Conservation (phyloP, 345 rosid species). For the Sisymbrium irio region DNA sequence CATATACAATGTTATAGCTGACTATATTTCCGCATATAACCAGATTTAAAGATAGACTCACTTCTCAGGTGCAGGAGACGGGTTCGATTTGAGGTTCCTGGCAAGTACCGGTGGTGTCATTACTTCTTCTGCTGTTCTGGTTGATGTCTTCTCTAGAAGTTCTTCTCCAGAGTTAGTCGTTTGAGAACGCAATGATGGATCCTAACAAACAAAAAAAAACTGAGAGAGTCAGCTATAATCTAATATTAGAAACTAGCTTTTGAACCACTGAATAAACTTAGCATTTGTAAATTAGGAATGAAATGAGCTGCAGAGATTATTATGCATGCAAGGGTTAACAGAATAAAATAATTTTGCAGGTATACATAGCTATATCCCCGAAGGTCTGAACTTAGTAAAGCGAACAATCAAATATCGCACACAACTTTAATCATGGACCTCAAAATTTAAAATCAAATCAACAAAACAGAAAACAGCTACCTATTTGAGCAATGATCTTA, state of each 20-base stretch:
- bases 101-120: conserved; percentile 66
- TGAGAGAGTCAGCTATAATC: conserved; percentile 21
- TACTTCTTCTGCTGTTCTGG: conserved; percentile 59
- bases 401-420: background rate
- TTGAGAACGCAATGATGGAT: conserved; percentile 51
- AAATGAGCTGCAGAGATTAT: background rate
- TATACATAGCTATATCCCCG: background rate
- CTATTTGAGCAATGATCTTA: background rate
- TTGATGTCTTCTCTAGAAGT: conserved; percentile 43
- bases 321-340: background rate
- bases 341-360: background rate
- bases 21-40: background rate
- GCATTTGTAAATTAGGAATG: background rate
- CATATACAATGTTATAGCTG: background rate
- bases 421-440: background rate
- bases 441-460: conserved; percentile 3
- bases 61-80: conserved; percentile 54
- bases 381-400: background rate
- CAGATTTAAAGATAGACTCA: conserved; percentile 10
- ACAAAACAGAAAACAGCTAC: background rate
- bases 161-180: conserved; percentile 46
- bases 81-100: conserved; percentile 67
- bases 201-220: conserved; percentile 36
- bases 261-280: conserved; percentile 4
- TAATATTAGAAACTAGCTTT: conserved; percentile 2